Conservation (phyloP, 2,329 filamentous ascomycete species). For the Fusarium paranaense region DNA sequence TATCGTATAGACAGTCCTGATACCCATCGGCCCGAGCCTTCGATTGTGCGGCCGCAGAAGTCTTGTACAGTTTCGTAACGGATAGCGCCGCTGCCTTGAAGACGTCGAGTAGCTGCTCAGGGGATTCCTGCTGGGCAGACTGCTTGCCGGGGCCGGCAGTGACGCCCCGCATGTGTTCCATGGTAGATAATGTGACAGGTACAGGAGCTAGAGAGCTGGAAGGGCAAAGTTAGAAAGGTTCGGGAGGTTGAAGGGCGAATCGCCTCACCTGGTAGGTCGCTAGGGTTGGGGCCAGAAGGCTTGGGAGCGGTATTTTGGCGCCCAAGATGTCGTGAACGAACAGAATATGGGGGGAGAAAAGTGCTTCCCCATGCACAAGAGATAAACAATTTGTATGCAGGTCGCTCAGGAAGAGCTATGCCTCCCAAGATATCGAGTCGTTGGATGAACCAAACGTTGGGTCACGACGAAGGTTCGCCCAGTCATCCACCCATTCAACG, state of each 20-base stretch:
- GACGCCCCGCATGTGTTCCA: slow-evolving; percentile 50
- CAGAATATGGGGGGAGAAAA: neutral
- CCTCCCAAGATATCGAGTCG: slow-evolving; percentile 19
- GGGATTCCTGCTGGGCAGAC: slow-evolving; percentile 52
- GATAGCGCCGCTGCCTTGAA: slow-evolving; percentile 94
- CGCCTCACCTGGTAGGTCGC: slow-evolving; percentile 20
- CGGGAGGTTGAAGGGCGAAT: slow-evolving; percentile 13
- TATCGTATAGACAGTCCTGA: slow-evolving; percentile 91
- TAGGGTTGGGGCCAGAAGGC: neutral
- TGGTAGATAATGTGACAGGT: slow-evolving; percentile 23
- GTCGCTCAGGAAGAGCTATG: slow-evolving; percentile 24
- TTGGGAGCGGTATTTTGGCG: neutral
- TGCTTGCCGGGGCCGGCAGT: slow-evolving; percentile 46
- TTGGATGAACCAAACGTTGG: slow-evolving; percentile 28
- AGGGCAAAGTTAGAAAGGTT: slow-evolving; percentile 24
- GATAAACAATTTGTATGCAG: slow-evolving; percentile 14
- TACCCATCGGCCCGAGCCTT: slow-evolving; percentile 85
- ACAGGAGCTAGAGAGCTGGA: slow-evolving; percentile 11
- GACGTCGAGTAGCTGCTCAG: slow-evolving; percentile 81
- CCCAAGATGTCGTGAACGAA: neutral
- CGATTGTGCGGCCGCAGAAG: slow-evolving; percentile 81
- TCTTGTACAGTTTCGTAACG: slow-evolving; percentile 97
- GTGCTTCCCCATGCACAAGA: slow-evolving; percentile 1
- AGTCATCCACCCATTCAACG: slow-evolving; percentile 33
- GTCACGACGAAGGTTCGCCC: slow-evolving; percentile 32